phyloP scores from a whole-genome alignment of 2,329 filamentous ascomycete species.

The Claviceps sp. region DNA sequence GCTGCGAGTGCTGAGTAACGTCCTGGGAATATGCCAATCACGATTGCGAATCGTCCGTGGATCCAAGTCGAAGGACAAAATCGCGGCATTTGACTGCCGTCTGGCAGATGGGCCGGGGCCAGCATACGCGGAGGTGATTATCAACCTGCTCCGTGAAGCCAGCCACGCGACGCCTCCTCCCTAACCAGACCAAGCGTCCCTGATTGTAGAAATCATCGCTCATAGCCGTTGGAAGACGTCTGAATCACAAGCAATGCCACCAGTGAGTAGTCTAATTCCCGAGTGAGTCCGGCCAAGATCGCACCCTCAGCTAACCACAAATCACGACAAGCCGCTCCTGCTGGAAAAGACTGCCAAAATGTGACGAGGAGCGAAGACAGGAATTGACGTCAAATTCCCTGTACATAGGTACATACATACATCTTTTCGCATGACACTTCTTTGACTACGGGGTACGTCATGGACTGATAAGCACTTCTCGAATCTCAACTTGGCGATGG shows the following conservation, averaged over 20 bases:
- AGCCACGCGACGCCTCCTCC: slow-evolving; percentile 3
- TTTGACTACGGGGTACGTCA: too few species aligned
- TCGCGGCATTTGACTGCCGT: slow-evolving; percentile 29
- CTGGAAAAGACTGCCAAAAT: too few species aligned
- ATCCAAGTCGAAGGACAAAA: slow-evolving; percentile 52
- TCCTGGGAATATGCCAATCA: slow-evolving; percentile 48
- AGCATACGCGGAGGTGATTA: slow-evolving; percentile 14
- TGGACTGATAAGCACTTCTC: too few species aligned
- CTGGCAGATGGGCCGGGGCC: slow-evolving; percentile 18
- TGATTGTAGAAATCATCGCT: not conserved
- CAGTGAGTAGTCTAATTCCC: not conserved
- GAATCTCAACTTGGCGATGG: too few species aligned
- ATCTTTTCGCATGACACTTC: too few species aligned
- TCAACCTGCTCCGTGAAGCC: slow-evolving; percentile 16
- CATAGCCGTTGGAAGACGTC: too few species aligned
- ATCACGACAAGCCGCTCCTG: too few species aligned
- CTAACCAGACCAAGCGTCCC: not conserved
- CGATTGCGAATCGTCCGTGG: slow-evolving; percentile 49
- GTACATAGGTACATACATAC: too few species aligned
- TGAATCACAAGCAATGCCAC: not conserved
- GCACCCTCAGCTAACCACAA: too few species aligned
- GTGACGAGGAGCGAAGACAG: too few species aligned
- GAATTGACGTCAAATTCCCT: too few species aligned
- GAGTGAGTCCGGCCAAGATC: too few species aligned
- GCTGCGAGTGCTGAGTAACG: slow-evolving; percentile 45